These are phyloP conservation scores for Lippia alba DNA, from an alignment of 305 asterid genomes.

Conservation along the genomic window DNA sequence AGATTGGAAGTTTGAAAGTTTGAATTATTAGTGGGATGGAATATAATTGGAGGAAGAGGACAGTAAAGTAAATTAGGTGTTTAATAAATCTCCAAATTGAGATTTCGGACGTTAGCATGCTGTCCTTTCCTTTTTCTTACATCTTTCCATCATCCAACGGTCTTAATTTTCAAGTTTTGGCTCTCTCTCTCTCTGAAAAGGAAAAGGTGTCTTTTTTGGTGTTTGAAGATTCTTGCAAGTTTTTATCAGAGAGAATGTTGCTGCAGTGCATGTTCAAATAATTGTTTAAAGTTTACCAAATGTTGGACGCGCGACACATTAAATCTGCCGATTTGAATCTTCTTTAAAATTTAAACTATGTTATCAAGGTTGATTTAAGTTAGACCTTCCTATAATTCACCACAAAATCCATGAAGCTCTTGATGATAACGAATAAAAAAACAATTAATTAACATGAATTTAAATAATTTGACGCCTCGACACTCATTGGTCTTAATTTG, in stretches of 20 bases:
- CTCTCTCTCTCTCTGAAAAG: slow-evolving; percentile 13
- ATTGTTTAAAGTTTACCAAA: neutral
- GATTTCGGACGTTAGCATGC: neutral
- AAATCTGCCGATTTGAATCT: too few relatives aligned
- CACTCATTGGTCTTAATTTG: too few relatives aligned
- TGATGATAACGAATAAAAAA: too few relatives aligned
- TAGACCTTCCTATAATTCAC: too few relatives aligned
- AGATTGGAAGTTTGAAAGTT: slow-evolving; percentile 57
- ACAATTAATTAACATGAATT: too few relatives aligned
- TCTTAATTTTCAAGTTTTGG: neutral
- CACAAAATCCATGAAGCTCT: too few relatives aligned
- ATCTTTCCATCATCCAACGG: neutral
- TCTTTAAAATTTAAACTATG: neutral
- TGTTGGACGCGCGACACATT: neutral
- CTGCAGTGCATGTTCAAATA: neutral
- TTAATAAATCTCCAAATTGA: neutral
- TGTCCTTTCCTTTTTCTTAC: neutral
- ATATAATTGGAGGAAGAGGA: slow-evolving; percentile 37
- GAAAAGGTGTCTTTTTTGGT: slow-evolving; percentile 28
- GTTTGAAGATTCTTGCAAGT: slow-evolving; percentile 33
- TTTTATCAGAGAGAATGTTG: neutral
- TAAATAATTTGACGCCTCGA: too few relatives aligned
- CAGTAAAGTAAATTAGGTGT: slow-evolving; percentile 43
- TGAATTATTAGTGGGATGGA: slow-evolving; percentile 42
- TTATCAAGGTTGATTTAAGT: neutral